Evolutionary conservation across 192 early-diverging fungal genomes (phyloP), one percentile per base, ranked within the genome.

Genomic region (Irineochytrium annulatum): DNA sequence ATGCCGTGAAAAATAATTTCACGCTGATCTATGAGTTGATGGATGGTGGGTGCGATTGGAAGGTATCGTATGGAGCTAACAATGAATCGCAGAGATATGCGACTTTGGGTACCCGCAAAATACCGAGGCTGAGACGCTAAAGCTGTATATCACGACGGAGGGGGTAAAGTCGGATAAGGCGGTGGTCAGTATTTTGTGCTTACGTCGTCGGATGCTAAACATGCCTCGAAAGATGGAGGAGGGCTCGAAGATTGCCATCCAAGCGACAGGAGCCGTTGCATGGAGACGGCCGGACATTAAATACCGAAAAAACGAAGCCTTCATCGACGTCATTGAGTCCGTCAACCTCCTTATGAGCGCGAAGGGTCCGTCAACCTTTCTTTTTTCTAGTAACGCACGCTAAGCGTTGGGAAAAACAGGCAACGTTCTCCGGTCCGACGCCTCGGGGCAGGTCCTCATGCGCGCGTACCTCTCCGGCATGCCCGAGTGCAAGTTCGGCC

Each of bases 301-400:
- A 63, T 96, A 99, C 78, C 79, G 93, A 59, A 98, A 98, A 76
- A 99, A 99, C 70, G 97, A 99, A 71, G 95, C 92, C 13, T 99
- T 99, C 70, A 84, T 99, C 43, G 97, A 99, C 76, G 97, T 99
- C 4, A 91, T 99, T 62, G 97, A 99, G 73, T 90, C 89, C 34
- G 94, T 99, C 46, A 99, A 99, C 67, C 64, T 98, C 45, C 78
- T 99, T 58, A 78, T 99, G 62, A 84, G 80, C 37, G n/a, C n/a
- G n/a, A 72, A 74, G 17, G 80, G n/a, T n/a, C n/a, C n/a, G n/a
- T n/a, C n/a, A 55, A 29, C 14, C 56, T 63, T n/a, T n/a, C n/a
- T n/a, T 37, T 22, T 8, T 52, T 28, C 19, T 3, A 6, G 22
- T 39, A 34, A 14, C 58, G 4, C 4, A 30, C 11, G 19, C 8